Percentiles rank a stretch among this genome's conserved stretches.
These are phyloP conservation scores for Pichia occidentalis DNA, from an alignment of 805 yeast species.

Conservation along the genomic window DNA sequence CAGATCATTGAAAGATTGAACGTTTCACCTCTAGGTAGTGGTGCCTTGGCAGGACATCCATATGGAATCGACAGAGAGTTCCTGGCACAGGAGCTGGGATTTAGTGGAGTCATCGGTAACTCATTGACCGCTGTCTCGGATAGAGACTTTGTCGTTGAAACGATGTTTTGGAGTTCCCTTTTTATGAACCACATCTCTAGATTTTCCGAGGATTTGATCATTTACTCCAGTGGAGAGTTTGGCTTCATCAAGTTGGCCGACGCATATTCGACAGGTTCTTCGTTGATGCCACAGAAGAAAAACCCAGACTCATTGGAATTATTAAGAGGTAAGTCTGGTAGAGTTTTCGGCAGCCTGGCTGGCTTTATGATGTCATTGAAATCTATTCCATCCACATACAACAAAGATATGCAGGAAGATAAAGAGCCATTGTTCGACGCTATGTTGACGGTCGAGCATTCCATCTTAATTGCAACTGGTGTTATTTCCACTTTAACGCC, in stretches of 20 bases:
- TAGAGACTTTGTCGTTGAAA: constrained; percentile 94
- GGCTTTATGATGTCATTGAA: constrained; percentile 96
- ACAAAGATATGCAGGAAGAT: constrained; percentile 98
- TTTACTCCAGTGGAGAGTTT: constrained; percentile 96
- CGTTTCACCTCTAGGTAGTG: constrained; percentile 88
- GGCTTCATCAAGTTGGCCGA: constrained; percentile 91
- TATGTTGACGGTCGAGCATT: constrained; percentile 85
- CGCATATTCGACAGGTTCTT: constrained; percentile 97
- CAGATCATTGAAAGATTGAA: constrained; percentile 81
- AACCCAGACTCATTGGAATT: constrained; percentile 95
- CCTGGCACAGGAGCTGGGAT: constrained; percentile 74
- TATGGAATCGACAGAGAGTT: constrained; percentile 96
- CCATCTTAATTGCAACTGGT: constrained; percentile 91
- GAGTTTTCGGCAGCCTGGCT: constrained; percentile 90
- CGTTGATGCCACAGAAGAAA: constrained; percentile 98
- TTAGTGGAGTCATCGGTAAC: constrained; percentile 84
- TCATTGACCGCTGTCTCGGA: constrained; percentile 96
- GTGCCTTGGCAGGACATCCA: constrained; percentile 99
- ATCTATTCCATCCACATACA: constrained; percentile 96
- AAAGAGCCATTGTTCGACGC: constrained; percentile 97
- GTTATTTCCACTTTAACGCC: constrained; percentile 82
- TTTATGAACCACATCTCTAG: constrained; percentile 95
- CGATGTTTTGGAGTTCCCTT: constrained; percentile 90
- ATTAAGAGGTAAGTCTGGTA: constrained; percentile 93
- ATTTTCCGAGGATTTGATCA: constrained; percentile 88